Base-by-base conservation (phyloP, 2,329 filamentous ascomycete genomes). In the Phoma sp. region DNA sequence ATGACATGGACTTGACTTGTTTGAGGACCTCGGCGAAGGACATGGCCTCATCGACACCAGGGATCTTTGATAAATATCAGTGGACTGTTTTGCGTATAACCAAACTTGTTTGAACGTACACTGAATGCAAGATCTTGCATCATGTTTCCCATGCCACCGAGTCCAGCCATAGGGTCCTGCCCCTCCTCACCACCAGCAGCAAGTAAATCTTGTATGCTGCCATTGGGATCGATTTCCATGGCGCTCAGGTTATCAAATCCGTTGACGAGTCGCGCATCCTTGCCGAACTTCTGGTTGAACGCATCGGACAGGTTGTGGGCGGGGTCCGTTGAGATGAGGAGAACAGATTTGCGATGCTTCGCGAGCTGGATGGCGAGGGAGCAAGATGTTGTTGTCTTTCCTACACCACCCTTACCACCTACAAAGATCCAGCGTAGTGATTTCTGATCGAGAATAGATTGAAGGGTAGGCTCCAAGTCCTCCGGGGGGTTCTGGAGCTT, bases 171-270 rank as follows among this genome's bases (percentile, higher is more conserved):
- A 36, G 87, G 87, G 63, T 92, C 90, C 64, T 87, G 82, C 2
- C 82, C 84, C 24, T 83, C 85, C 44, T 91, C 91, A 17, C 91
- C 92, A 38, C 85, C 88, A 72, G 88, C 89, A 9, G 90, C 90
- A 61, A 99, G 81, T 52, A 99, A 80, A 75, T 99, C 95, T 79
- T 97, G 95, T 77, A 99, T 96, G 73, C 92, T 96, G 43, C 94
- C 95, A 74, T 96, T 98, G 48, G 95, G 95, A 73, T 99, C 95
- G 69, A 99, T 98, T 79, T 99, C 95, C 95, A 99, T 99, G 60
- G 95, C 95, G 74, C 91, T 96, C 65, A 99, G 82, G 77, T 97
- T 97, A 31, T 88, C 86, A 73, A 96, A 97, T 65, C 95, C 95
- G 67, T 96, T 88, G 63, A 99, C 84, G 35, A 96, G 86, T 61